These are phyloP conservation scores for Rhodamnia argentea DNA, from an alignment of 345 rosid species.

Conservation along the genomic window DNA sequence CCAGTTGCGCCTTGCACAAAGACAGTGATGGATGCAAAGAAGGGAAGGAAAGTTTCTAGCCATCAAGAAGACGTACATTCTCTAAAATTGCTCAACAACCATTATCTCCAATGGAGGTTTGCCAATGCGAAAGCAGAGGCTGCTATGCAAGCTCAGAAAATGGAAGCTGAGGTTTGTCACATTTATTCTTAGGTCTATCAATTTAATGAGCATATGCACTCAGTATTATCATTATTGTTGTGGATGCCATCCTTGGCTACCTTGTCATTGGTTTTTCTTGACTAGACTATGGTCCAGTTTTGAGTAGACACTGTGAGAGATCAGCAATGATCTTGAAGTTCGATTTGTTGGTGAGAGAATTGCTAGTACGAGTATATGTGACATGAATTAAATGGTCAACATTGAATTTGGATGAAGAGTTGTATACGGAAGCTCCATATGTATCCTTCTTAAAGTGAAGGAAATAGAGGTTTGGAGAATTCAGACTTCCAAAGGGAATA, in stretches of 20 bases:
- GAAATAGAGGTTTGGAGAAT: neutral
- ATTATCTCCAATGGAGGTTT: conserved; percentile 75
- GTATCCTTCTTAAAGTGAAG: neutral
- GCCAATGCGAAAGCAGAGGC: conserved; percentile 69
- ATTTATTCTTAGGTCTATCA: neutral
- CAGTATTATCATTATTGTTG: neutral
- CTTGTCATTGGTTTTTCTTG: neutral
- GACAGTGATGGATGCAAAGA: conserved; percentile 24
- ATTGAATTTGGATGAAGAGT: neutral
- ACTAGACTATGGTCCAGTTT: neutral
- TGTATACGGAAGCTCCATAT: neutral
- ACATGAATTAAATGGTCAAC: neutral
- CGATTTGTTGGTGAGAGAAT: neutral
- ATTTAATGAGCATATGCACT: neutral
- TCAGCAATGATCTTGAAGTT: neutral
- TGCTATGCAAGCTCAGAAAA: conserved; percentile 39
- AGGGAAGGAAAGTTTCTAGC: conserved; percentile 27
- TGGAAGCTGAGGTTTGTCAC: conserved; percentile 58
- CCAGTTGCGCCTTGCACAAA: conserved; percentile 40
- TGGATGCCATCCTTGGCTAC: neutral
- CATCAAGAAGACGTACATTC: conserved; percentile 58
- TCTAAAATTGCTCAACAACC: conserved; percentile 59
- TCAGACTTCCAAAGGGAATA: neutral
- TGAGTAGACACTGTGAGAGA: neutral
- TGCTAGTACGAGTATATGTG: neutral